Base-by-base conservation (phyloP, 129 eudicot species). In the Lactuca saligna region DNA sequence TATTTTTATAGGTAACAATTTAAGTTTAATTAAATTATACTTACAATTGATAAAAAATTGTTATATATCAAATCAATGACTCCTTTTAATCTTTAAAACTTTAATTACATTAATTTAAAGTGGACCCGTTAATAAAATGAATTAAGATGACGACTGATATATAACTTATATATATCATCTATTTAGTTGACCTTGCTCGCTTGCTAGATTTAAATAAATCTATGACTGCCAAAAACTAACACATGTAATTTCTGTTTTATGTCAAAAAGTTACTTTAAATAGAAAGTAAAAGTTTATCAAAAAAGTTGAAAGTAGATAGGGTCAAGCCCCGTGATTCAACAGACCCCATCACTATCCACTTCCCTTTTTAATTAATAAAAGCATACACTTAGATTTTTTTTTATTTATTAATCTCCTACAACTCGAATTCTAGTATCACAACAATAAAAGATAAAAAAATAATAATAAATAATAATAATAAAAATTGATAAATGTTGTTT, bases 241-340 rank as follows among this genome's bases (percentile, higher is more conserved):
- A 50, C 62, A 39, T 75, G 44, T 67, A 38, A 54, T 60, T 51
- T 66, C 9, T 8, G 16, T 29, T 53, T 61, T 38, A 53, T 68
- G 39, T 61, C 2, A 6, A 8, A 76, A 68, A 76, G 75, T 51
- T 76, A 61, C 75, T 75, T 75, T 75, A 39, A 50, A 53, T 68
- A 16, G 70, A 76, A 75, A 67, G 63, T 68, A 38, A 75, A 68
- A 74, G 66, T 3, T 41, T 46, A 3, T 2, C 7, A n/a, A 41
- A 75, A 75, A 68, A 76, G 70, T 53, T 16, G 75, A 75, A 59
- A 75, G 57, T 25, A 12, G 61, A 59, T 67, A 17, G 41, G 74
- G 63, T 67, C 69, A 66, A 37, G 56, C 64, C 68, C 64, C 75
- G 75, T 68, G 80, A 76, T 68, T 42, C 34, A 7, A 53, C 60